phyloP scores from a whole-genome alignment of 2,329 filamentous ascomycete genomes.

The Massarina eburnea region DNA sequence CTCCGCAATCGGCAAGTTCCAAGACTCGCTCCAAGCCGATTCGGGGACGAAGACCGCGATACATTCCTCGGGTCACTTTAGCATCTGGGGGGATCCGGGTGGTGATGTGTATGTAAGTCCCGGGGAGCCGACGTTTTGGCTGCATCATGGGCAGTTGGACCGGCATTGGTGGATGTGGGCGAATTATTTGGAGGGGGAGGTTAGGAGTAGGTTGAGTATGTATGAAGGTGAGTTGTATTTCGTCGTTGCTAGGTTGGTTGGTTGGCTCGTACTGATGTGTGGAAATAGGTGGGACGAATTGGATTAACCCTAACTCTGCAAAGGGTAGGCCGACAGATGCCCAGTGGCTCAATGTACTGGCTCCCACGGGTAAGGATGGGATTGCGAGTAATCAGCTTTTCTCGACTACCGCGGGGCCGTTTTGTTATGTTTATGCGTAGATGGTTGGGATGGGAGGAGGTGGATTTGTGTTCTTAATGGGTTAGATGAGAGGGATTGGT shows the following conservation, averaged over 20 bases:
- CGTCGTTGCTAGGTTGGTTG: background rate
- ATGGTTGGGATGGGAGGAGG: background rate
- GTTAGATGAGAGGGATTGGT: too few relatives aligned
- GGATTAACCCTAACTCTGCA: constrained; percentile 44
- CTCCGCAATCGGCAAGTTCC: constrained; percentile 25
- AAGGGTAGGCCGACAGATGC: constrained; percentile 40
- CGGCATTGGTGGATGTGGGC: constrained; percentile 55
- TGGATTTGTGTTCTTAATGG: too few relatives aligned
- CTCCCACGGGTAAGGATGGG: constrained; percentile 24
- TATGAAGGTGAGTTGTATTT: constrained; percentile 38
- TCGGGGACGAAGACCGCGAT: constrained; percentile 22
- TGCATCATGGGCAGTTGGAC: constrained; percentile 53
- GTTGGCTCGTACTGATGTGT: background rate
- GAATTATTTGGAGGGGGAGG: constrained; percentile 39
- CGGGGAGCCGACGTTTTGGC: constrained; percentile 51
- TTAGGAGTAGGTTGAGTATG: constrained; percentile 21
- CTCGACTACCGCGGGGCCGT: constrained; percentile 32
- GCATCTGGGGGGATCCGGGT: constrained; percentile 47
- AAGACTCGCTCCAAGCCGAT: constrained; percentile 26
- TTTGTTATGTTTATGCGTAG: constrained; percentile 38
- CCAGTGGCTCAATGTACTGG: constrained; percentile 29
- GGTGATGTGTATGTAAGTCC: constrained; percentile 52
- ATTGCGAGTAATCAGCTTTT: constrained; percentile 28
- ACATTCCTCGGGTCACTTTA: constrained; percentile 51
- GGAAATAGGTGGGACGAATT: constrained; percentile 41